A percentile compares a stretch with the other conserved stretches of the same genome.
Evolutionary conservation across 1,284 basidiomycete genomes (phyloP).

Genomic region (Naganishia albida): DNA sequence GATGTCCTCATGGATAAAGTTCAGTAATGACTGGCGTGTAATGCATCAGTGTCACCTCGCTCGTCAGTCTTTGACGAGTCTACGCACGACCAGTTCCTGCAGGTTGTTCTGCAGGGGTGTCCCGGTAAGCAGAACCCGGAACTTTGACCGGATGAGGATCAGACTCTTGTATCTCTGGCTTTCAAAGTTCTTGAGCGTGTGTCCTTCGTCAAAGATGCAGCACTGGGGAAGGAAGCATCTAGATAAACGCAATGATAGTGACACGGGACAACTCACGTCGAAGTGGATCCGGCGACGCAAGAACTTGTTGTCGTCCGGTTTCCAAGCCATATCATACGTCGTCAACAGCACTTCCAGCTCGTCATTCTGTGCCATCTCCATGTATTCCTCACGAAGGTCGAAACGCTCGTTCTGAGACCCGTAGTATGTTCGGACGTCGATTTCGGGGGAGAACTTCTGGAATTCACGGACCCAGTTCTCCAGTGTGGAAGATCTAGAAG

Average conservation of each 20-base stretch:
- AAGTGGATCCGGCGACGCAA: constrained; percentile 82
- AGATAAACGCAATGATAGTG: no score
- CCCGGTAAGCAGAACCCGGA: constrained; percentile 91
- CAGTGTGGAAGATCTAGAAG: constrained; percentile 79
- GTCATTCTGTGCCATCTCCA: constrained; percentile 60
- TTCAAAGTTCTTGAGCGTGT: constrained; percentile 94
- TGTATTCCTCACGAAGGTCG: constrained; percentile 67
- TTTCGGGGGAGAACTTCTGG: constrained; percentile 76
- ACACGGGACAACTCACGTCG: constrained; percentile 63
- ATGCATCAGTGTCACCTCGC: neutral
- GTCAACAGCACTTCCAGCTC: constrained; percentile 93
- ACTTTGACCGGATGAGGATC: constrained; percentile 78
- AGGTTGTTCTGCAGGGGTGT: constrained; percentile 81
- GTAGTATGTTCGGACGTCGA: constrained; percentile 90
- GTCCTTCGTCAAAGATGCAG: constrained; percentile 93
- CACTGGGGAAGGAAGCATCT: neutral
- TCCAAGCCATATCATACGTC: constrained; percentile 91
- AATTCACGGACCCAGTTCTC: constrained; percentile 99
- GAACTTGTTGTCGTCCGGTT: constrained; percentile 85
- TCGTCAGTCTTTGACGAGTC: neutral
- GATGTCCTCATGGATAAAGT: constrained; percentile 92
- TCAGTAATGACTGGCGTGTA: constrained; percentile 78
- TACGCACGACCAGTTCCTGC: constrained; percentile 86
- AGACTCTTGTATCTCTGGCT: constrained; percentile 91
- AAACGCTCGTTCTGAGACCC: constrained; percentile 87